phyloP scores from a whole-genome alignment of 441 rosid species.

The Populus tomentosa region DNA sequence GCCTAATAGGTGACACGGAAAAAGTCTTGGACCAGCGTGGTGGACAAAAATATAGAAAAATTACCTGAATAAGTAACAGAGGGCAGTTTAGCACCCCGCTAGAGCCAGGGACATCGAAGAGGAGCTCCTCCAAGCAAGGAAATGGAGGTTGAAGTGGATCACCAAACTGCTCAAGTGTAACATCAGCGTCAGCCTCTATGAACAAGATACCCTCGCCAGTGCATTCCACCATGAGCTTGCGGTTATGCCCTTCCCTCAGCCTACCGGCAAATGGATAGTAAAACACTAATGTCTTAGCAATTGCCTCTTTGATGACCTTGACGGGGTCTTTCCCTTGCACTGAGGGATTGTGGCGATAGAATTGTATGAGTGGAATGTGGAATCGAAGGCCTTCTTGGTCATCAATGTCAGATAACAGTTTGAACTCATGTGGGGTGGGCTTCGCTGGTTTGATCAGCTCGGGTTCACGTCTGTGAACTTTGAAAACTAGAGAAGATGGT shows the following conservation, averaged over 20 bases:
- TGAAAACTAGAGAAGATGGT: constrained; percentile 9
- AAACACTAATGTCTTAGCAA: constrained; percentile 30
- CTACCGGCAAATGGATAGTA: constrained; percentile 44
- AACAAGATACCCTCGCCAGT: constrained; percentile 32
- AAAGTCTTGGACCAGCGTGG: no score
- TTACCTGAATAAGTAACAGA: constrained; percentile 49
- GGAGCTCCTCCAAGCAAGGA: constrained; percentile 44
- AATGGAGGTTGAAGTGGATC: constrained; percentile 50
- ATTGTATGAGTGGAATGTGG: constrained; percentile 22
- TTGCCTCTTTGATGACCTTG: constrained; percentile 27
- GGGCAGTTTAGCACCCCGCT: constrained; percentile 35
- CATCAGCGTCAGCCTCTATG: constrained; percentile 36
- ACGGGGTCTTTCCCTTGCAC: constrained; percentile 34
- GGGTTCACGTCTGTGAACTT: constrained; percentile 24
- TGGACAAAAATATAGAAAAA: no score
- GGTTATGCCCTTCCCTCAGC: constrained; percentile 24
- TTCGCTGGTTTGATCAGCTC: constrained; percentile 30
- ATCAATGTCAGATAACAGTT: constrained; percentile 33
- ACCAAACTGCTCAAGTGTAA: constrained; percentile 27
- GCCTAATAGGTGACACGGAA: no score
- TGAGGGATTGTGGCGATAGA: constrained; percentile 7
- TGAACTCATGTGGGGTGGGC: constrained; percentile 27
- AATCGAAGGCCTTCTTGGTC: constrained; percentile 25
- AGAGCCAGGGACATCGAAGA: constrained; percentile 43
- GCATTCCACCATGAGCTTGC: constrained; percentile 39